A percentile compares a stretch with the other conserved stretches of the same genome.
These are phyloP conservation scores for Trichophyton rubrum DNA, from an alignment of 2,329 filamentous ascomycete genomes.

Conservation along the genomic window DNA sequence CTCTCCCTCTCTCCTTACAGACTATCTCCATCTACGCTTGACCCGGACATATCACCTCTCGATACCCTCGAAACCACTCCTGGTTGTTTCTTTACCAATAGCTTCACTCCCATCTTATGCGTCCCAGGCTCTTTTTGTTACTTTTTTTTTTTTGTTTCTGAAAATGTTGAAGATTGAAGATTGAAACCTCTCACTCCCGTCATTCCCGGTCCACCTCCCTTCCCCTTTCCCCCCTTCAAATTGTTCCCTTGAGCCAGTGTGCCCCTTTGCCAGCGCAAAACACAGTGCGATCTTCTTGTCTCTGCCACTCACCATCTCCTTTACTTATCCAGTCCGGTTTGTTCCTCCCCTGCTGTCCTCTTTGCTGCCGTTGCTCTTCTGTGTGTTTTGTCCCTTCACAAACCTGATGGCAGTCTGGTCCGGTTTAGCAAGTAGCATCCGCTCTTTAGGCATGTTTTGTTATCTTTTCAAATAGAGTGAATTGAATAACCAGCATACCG, in stretches of 20 bases:
- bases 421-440: background rate
- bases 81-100: background rate
- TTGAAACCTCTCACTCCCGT: background rate
- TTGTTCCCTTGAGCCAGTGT: background rate
- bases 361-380: background rate
- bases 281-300: background rate
- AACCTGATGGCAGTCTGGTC: no score
- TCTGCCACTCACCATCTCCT: background rate
- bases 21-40: background rate
- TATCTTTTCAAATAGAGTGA: background rate
- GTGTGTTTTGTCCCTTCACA: background rate
- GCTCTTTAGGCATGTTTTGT: background rate
- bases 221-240: conserved; percentile 10
- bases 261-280: background rate
- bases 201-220: background rate
- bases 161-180: conserved; percentile 5
- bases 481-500: no score
- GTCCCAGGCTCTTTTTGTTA: background rate
- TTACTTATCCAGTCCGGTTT: background rate
- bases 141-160: background rate
- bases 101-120: background rate
- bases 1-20: background rate
- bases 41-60: background rate
- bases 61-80: background rate
- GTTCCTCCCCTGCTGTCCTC: background rate